Base-by-base conservation (phyloP, 495 filamentous ascomycete genomes). In the Sabuloglossum arenarium region DNA sequence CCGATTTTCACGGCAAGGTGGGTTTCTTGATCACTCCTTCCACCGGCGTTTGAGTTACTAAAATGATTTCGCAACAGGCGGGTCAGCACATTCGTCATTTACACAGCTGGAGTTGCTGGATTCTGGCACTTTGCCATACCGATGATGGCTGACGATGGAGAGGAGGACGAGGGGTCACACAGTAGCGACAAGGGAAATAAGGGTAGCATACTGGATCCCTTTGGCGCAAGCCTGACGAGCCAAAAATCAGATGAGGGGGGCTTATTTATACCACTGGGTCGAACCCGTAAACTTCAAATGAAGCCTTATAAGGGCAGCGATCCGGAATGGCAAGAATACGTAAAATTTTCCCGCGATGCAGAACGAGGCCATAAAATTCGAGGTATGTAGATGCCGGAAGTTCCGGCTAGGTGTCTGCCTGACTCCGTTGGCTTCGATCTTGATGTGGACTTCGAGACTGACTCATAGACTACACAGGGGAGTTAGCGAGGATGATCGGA, bases 251-350 rank as follows among this genome's bases (percentile, higher is more conserved):
- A 67, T 60, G 61, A 73, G 46, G 65, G 68, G 34, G 59, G 61
- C 12, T 57, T 79, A 1, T 88, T 89, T 61, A 76, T 89, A 43
- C 81, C 84, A 1, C 65, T 88, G 28, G 69, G 72, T n/a, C 74
- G 71, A 63, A 66, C 69, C 62, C 77, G 60, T 52, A 69, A 68
- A 69, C 70, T 60, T 63, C 70, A 68, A 63, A 67, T 65, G 29
- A 67, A 64, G 45, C 77, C 66, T 14, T 89, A 87, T 65, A 69
- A 72, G 24, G 69, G 72, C 25, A 73, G 68, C 2, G 80, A 85
- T 63, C 82, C 84, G 3, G 85, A 88, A 64, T 88, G 81, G 82
- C 70, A 75, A 60, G 69, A 73, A 46, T 88, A 85, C 59, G 61
- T 77, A 21, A 75, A 73, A 37, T 67, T 85, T 23, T 73, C 75